These are phyloP conservation scores for Cystobasidium onofrii DNA, from an alignment of 768 basidiomycete genomes.

Conservation along the genomic window DNA sequence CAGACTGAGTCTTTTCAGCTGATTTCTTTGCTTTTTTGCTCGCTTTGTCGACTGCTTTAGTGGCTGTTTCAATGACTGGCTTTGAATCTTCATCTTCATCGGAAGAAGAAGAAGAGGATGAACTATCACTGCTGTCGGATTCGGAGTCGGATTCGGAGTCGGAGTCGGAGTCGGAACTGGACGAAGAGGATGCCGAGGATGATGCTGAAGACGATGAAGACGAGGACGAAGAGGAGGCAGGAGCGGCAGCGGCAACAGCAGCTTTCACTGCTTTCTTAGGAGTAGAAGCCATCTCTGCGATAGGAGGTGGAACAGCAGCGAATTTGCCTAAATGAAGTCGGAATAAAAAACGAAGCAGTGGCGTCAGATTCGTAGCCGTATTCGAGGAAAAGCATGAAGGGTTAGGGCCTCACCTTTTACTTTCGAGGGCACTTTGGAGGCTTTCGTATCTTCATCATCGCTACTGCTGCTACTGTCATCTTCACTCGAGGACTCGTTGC, in stretches of 20 bases:
- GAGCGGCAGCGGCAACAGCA: slow-evolving; percentile 1
- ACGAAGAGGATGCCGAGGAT: slow-evolving; percentile 36
- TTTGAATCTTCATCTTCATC: slow-evolving; percentile 29
- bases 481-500: background rate
- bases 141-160: slow-evolving; percentile 6
- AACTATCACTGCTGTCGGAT: background rate
- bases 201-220: slow-evolving; percentile 35
- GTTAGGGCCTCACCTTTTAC: background rate
- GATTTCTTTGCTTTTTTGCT: slow-evolving; percentile 31
- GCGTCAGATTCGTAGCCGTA: slow-evolving; percentile 4
- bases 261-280: slow-evolving; percentile 35
- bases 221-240: slow-evolving; percentile 42
- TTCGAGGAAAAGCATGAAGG: background rate
- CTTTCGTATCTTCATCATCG: background rate
- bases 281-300: slow-evolving; percentile 29
- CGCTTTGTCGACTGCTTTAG: slow-evolving; percentile 33
- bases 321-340: background rate
- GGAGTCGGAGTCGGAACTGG: slow-evolving; percentile 44
- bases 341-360: slow-evolving; percentile 8
- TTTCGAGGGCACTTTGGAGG: background rate
- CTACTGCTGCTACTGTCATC: background rate
- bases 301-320: slow-evolving; percentile 21
- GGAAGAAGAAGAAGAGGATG: slow-evolving; percentile 7
- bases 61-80: slow-evolving; percentile 22
- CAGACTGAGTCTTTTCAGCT: background rate